Conservation (phyloP, 495 filamentous ascomycete species). For the Thermothielavioides terrestris region DNA sequence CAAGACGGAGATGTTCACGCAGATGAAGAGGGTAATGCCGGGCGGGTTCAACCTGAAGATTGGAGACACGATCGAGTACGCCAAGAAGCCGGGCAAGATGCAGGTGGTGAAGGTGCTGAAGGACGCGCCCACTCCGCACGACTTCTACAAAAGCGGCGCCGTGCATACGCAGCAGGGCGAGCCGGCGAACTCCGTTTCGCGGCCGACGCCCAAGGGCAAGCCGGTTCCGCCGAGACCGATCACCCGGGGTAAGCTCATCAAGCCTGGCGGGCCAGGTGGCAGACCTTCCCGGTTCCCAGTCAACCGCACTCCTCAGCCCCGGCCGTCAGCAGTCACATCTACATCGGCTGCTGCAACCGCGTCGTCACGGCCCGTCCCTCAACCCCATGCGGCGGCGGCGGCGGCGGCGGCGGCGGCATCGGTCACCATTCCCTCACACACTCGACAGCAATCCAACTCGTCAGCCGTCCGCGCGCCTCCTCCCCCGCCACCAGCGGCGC, state of each 20-base stretch:
- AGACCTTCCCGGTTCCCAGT: constrained; percentile 59
- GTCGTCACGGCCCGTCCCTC: constrained; percentile 38
- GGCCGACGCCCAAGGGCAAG: constrained; percentile 76
- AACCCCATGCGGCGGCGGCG: constrained; percentile 34
- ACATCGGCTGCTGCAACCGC: constrained; percentile 25
- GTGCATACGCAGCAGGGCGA: constrained; percentile 84
- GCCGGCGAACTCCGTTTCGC: constrained; percentile 71
- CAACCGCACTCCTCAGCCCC: constrained; percentile 44
- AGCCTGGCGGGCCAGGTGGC: constrained; percentile 78
- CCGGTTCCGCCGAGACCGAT: constrained; percentile 81
- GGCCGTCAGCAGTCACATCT: constrained; percentile 21
- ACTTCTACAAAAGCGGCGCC: constrained; percentile 87
- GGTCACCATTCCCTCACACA: constrained; percentile 34
- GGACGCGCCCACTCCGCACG: constrained; percentile 65
- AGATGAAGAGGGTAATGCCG: constrained; percentile 65
- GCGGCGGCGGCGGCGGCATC: constrained; percentile 20
- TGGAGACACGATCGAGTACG: constrained; percentile 78
- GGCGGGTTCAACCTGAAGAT: constrained; percentile 78
- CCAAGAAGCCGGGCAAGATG: constrained; percentile 95
- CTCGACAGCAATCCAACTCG: constrained; percentile 36
- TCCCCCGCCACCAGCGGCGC: constrained; percentile 62
- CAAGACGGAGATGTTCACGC: constrained; percentile 96
- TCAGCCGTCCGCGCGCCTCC: constrained; percentile 50
- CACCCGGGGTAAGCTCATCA: constrained; percentile 79
- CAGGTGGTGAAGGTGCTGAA: constrained; percentile 80